A percentile compares a stretch with the other conserved stretches of the same genome.
Evolutionary conservation across 2,329 filamentous ascomycete species (phyloP).

Genomic region (Scedosporium apiospermum): DNA sequence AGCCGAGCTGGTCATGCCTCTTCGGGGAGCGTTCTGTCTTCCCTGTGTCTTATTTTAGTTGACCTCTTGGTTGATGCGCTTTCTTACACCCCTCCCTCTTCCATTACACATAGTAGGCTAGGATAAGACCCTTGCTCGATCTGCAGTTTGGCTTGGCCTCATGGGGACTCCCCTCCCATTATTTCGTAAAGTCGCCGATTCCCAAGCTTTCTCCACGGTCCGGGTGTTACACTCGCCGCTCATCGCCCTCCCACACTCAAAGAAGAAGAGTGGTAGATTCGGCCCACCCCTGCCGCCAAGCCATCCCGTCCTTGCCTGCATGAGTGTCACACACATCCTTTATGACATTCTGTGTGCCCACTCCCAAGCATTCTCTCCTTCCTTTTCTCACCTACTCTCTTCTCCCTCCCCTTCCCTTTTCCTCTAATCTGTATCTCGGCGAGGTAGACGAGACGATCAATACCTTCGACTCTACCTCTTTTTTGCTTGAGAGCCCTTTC

Average conservation of each 20-base stretch:
- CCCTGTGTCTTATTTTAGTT: not conserved
- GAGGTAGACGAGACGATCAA: constrained; percentile 4
- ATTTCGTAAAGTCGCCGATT: not conserved
- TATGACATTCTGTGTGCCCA: constrained; percentile 5
- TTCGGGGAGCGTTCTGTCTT: too few species aligned
- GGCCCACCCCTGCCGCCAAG: not conserved
- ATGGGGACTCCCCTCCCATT: not conserved
- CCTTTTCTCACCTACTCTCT: constrained; percentile 13
- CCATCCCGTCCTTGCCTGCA: not conserved
- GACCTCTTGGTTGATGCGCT: not conserved
- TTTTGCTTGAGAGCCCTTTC: constrained; percentile 20
- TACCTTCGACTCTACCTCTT: not conserved
- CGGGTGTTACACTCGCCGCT: constrained; percentile 4
- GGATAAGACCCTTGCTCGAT: not conserved
- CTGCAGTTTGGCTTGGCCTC: not conserved
- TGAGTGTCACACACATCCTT: constrained; percentile 2
- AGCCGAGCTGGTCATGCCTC: too few species aligned
- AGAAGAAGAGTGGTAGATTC: not conserved
- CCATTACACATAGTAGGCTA: not conserved
- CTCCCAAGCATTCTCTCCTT: constrained; percentile 5
- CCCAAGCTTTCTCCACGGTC: not conserved
- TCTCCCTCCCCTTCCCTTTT: constrained; percentile 10
- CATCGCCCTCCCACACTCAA: not conserved
- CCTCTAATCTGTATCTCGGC: constrained; percentile 6
- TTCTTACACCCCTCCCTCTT: not conserved